Conservation (phyloP, 1,139 yeast genomes). For the Diutina neorugosa region DNA sequence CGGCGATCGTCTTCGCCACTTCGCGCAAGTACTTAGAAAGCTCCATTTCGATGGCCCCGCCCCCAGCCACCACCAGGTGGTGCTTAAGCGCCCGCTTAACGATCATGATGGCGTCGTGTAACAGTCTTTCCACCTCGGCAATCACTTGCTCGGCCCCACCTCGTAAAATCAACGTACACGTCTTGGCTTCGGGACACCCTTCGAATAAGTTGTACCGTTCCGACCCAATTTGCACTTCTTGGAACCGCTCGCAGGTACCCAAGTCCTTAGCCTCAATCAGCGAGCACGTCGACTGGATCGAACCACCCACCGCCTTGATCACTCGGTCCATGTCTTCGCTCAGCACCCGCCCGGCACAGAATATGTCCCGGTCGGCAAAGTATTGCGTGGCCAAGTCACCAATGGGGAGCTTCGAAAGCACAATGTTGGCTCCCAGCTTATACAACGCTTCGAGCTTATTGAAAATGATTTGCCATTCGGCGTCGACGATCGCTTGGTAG, state of each 20-base stretch:
- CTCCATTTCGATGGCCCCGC: conserved; percentile 99
- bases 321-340: conserved; percentile 87
- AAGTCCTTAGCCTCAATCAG: conserved; percentile 56
- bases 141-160: conserved; percentile 99
- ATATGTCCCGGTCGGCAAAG: conserved; percentile 91
- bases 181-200: conserved; percentile 87
- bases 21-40: conserved; percentile 81
- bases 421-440: conserved; percentile 83
- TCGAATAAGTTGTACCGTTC: conserved; percentile 87
- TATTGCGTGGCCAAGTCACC: conserved; percentile 98
- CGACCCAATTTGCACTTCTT: conserved; percentile 91
- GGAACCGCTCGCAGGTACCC: conserved; percentile 79
- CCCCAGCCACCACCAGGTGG: conserved; percentile 88
- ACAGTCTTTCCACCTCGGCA: conserved; percentile 94
- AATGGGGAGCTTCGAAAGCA: conserved; percentile 86
- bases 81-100: conserved; percentile 90
- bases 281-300: conserved; percentile 81
- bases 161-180: conserved; percentile 85
- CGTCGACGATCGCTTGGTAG: conserved; percentile 93
- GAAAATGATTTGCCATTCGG: conserved; percentile 93
- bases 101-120: conserved; percentile 97
- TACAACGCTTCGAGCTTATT: conserved; percentile 76
- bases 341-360: conserved; percentile 95
- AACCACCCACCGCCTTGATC: conserved; percentile 88
- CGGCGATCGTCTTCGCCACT: conserved; percentile 77